A percentile compares a stretch with the other conserved stretches of the same genome.
Conservation (phyloP, 73 alveolate genomes). For the Diophrys appendiculata region DNA sequence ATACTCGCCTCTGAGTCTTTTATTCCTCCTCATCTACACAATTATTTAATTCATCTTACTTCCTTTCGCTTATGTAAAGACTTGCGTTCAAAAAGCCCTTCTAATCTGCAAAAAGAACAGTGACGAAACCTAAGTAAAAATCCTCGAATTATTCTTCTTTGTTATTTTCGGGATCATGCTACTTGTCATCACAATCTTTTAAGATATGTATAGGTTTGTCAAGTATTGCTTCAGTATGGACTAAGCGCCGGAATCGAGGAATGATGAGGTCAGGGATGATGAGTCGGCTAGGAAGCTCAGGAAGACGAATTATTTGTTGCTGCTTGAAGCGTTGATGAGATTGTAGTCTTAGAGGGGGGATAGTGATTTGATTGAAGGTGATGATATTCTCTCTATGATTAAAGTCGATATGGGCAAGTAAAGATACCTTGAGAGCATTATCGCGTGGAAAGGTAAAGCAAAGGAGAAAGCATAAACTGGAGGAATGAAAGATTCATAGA, state of each 20-base stretch:
- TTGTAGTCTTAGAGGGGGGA: neutral
- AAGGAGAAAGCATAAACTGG: no score
- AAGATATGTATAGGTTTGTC: neutral
- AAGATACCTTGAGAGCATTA: no score
- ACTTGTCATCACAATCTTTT: neutral
- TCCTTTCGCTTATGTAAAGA: constrained; percentile 4
- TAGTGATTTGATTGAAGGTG: neutral
- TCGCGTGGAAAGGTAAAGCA: no score
- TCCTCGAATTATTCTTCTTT: neutral
- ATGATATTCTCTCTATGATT: no score
- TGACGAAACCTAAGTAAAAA: neutral
- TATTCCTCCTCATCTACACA: neutral
- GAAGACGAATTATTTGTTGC: neutral
- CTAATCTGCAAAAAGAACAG: constrained; percentile 2
- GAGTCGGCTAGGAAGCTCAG: neutral
- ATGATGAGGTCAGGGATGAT: neutral
- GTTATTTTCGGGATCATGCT: neutral
- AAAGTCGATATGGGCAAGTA: no score
- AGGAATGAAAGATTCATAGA: no score
- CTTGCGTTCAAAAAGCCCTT: neutral
- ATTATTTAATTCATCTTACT: neutral
- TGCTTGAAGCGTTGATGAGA: neutral
- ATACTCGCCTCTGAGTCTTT: neutral
- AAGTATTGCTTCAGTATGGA: neutral
- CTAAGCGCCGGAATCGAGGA: neutral